Conservation (phyloP, 78 protist species). For the Ministeria vibrans region DNA sequence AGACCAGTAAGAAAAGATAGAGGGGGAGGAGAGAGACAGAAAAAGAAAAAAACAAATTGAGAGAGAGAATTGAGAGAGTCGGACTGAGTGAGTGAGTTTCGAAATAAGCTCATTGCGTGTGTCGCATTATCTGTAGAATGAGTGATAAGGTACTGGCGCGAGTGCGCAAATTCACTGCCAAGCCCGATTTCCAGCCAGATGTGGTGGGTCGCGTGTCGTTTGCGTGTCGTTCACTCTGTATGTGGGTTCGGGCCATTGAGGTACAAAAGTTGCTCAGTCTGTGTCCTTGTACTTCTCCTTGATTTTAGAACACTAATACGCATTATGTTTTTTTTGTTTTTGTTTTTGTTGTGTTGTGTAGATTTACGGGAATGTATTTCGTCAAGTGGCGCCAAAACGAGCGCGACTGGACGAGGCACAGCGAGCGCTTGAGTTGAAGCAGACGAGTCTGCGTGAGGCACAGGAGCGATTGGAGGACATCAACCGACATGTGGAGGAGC, state of each 20-base stretch:
- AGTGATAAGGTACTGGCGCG: constrained; percentile 31
- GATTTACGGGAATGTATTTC: constrained; percentile 31
- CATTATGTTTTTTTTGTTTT: no score
- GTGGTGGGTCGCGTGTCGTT: constrained; percentile 38
- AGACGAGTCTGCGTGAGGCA: constrained; percentile 13
- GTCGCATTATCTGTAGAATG: no score
- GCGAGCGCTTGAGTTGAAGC: constrained; percentile 23
- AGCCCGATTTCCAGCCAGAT: constrained; percentile 36
- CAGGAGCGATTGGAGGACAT: constrained; percentile 25
- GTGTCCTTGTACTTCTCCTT: no score
- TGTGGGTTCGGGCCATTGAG: constrained; percentile 65
- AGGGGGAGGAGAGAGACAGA: no score
- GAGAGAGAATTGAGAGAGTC: no score
- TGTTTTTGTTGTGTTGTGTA: no score
- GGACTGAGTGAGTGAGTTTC: no score
- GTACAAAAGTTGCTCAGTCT: no score
- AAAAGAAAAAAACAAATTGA: no score
- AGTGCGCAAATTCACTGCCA: constrained; percentile 24
- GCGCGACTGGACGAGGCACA: constrained; percentile 20
- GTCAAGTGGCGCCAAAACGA: constrained; percentile 68
- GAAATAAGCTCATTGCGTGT: no score
- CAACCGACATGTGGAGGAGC: constrained; percentile 26
- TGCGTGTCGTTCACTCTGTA: constrained; percentile 39
- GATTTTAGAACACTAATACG: no score
- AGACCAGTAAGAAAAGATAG: no score